Conservation (phyloP, 108 stramenopile species). For the Pseudonitzschia delicatissima region DNA sequence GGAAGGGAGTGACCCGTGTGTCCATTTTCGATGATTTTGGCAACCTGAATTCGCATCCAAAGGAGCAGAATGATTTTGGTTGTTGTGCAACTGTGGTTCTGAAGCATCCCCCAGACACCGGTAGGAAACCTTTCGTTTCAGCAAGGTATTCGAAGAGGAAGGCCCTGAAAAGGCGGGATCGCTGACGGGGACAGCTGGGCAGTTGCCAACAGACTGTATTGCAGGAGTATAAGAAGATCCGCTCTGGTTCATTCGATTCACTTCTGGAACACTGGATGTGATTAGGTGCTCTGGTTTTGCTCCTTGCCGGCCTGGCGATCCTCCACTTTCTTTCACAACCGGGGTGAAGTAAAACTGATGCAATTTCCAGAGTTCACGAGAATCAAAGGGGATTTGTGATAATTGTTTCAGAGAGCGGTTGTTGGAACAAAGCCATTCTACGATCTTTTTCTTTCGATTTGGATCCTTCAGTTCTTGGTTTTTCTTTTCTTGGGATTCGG, state of each 20-base stretch:
- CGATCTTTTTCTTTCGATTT: constrained; percentile 60
- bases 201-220: constrained; percentile 12
- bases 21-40: constrained; percentile 49
- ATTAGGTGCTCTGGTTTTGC: constrained; percentile 2
- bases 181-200: constrained; percentile 34
- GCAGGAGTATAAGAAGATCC: constrained; percentile 11
- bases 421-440: constrained; percentile 78
- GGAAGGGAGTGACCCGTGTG: constrained; percentile 48
- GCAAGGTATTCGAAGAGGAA: constrained; percentile 25
- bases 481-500: constrained; percentile 23
- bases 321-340: constrained; percentile 66
- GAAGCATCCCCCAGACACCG: constrained; percentile 63
- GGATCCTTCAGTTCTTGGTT: constrained; percentile 50
- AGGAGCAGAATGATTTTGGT: no score
- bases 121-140: constrained; percentile 82
- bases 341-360: constrained; percentile 82
- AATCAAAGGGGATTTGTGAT: constrained; percentile 62
- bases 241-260: constrained; percentile 27
- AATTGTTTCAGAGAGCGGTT: constrained; percentile 70
- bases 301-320: constrained; percentile 5
- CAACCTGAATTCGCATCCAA: constrained; percentile 36
- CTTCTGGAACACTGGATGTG: constrained; percentile 45
- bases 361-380: constrained; percentile 67
- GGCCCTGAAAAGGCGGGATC: constrained; percentile 37
- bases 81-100: constrained; percentile 3